A percentile compares a stretch with the other conserved stretches of the same genome.
These are phyloP conservation scores for Fusarium mexicanum DNA, from an alignment of 2,329 filamentous ascomycete genomes.

Conservation along the genomic window DNA sequence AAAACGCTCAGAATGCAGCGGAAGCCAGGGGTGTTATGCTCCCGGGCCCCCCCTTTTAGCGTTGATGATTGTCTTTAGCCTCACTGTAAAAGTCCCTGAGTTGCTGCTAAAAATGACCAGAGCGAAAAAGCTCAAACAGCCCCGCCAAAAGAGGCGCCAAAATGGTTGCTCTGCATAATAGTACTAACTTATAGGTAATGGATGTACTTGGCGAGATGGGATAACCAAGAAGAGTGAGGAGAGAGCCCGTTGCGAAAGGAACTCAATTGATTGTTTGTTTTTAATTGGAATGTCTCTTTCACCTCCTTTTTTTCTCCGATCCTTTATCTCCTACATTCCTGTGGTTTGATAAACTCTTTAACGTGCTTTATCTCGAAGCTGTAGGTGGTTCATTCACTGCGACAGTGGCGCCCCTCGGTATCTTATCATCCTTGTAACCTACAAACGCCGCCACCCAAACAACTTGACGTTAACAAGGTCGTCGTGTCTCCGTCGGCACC, in stretches of 20 bases:
- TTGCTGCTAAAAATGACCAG: slow-evolving; percentile 10
- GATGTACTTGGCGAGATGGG: slow-evolving; percentile 27
- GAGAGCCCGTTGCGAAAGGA: slow-evolving; percentile 25
- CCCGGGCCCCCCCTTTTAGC: slow-evolving; percentile 22
- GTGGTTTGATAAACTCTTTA: slow-evolving; percentile 16
- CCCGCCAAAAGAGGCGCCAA: slow-evolving; percentile 21
- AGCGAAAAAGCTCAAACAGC: slow-evolving; percentile 11
- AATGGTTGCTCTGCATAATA: slow-evolving; percentile 8
- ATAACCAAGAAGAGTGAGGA: not conserved
- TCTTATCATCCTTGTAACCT: slow-evolving; percentile 31
- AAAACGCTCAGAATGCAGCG: slow-evolving; percentile 18
- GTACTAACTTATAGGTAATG: not conserved
- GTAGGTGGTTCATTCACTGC: slow-evolving; percentile 27
- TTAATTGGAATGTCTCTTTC: slow-evolving; percentile 8
- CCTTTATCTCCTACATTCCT: slow-evolving; percentile 36
- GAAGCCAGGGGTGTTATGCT: slow-evolving; percentile 21
- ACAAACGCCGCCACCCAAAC: slow-evolving; percentile 23
- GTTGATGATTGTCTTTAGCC: slow-evolving; percentile 14
- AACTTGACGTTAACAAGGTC: slow-evolving; percentile 29
- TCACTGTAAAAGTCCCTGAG: slow-evolving; percentile 21
- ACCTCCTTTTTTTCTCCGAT: slow-evolving; percentile 15
- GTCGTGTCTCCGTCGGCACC: slow-evolving; percentile 5
- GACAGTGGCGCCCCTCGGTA: slow-evolving; percentile 28
- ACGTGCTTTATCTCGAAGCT: slow-evolving; percentile 28
- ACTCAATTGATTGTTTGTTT: slow-evolving; percentile 21